Base-by-base conservation (phyloP, 371 early-diverging fungal genomes). In the Apophysomyces ossiformis region DNA sequence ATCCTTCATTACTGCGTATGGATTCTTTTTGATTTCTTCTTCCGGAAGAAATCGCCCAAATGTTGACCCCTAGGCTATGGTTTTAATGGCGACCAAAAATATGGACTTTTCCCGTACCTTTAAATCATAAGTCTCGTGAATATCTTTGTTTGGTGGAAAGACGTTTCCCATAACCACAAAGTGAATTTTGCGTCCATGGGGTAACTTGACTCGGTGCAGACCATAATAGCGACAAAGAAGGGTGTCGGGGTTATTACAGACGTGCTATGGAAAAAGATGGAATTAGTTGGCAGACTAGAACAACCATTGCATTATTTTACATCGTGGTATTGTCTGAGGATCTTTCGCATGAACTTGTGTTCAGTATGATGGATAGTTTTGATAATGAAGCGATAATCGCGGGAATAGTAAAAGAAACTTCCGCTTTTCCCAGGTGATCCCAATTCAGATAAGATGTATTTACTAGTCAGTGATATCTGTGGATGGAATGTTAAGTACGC, bases 161-260 rank as follows among this genome's bases (percentile, higher is more conserved):
- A 98, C 93, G 71, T 99, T 99, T 61, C 94, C 96, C 99, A 99
- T 99, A 38, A 99, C 96, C 12, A 99, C 94, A 81, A 99, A 99
- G 74, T 98, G 96, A 44, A 97, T 94, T 78, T 97, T 96, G 56
- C 89, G 83, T 39, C 93, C 91, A 54, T 90, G 92, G 6, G 97
- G 96, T 50, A 95, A 78, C 81, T 96, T 97, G 68, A 98, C 95
- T 44, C 99, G 91, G 74, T 98, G 97, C 21, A 99, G 77, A 12
- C 98, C 98, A 75, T 95, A 96, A 67, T 95, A 93, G 37, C 98
- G 91, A 65, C 93, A 93, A 1, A 98, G 79, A 15, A 97, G 85
- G 2, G 99, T 97, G 74, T 98, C 86, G 15, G 97, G 98, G 67
- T 98, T 93, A 57, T 86, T 75, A 67, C 87, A 85, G 57, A 97